phyloP scores from a whole-genome alignment of 805 yeast species.

The Myxozyma mucilagina region DNA sequence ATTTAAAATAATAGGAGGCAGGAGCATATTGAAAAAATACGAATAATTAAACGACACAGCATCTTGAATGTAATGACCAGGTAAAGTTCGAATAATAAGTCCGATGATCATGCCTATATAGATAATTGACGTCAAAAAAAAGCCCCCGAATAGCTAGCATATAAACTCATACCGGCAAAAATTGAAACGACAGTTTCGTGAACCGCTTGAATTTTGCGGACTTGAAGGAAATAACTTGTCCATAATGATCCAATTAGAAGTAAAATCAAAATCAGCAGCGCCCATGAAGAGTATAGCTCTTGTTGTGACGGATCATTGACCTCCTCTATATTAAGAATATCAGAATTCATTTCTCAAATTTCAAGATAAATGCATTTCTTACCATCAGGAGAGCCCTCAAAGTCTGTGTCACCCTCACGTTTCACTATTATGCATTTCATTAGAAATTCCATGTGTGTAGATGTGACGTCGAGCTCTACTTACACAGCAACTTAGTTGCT shows the following conservation, averaged over 20 bases:
- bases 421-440: neutral
- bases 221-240: constrained; percentile 92
- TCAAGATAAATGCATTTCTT: neutral
- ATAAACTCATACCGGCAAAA: constrained; percentile 71
- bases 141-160: neutral
- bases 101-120: constrained; percentile 61
- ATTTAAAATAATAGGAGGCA: constrained; percentile 94
- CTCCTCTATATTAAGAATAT: constrained; percentile 8
- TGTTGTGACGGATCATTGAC: constrained; percentile 77
- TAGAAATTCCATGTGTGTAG: neutral
- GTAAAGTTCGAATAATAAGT: constrained; percentile 78
- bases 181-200: constrained; percentile 97
- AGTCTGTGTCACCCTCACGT: constrained; percentile 13
- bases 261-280: constrained; percentile 78
- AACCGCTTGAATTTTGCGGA: constrained; percentile 84
- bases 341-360: no score
- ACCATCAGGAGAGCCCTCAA: constrained; percentile 15
- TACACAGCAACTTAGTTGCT: neutral
- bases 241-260: constrained; percentile 84
- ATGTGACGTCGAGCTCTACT: neutral
- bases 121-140: neutral
- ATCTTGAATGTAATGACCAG: constrained; percentile 97
- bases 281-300: constrained; percentile 97
- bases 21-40: constrained; percentile 86
- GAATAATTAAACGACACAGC: constrained; percentile 92